Evolutionary conservation across 2,329 filamentous ascomycete genomes (phyloP), one percentile per base, ranked within the genome.

Genomic region (Stachybotrys elegans): DNA sequence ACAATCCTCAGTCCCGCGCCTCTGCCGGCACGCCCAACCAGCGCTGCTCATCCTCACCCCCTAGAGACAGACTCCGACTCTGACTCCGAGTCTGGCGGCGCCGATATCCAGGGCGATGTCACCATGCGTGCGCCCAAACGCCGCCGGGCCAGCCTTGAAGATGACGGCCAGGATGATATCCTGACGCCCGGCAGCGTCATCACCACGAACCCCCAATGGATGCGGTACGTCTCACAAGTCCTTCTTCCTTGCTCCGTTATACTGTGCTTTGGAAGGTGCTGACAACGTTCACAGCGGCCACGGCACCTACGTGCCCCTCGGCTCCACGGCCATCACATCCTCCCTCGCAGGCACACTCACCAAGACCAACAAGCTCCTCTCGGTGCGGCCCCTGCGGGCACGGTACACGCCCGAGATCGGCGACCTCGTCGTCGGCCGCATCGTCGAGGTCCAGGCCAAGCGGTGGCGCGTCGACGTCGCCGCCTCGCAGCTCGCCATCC

Each of bases 361-460:
- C 60, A 92, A 91, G 63, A 97, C 92, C 48, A 98, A 98, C 78
- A 97, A 96, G 66, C 83, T 98, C 39, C 83, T 98, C 52, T 95
- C 89, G 3, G 87, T 98, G 45, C 83, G 86, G 2, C 90, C 93
- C 6, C 76, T 98, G 4, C 88, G 91, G 49, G 91, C 93, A 16
- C 86, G 93, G 49, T 98, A 98, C 71, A 89, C 83, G 2, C 93
- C 93, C 23, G 92, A 96, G 66, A 96, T 98, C 48, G 93, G 93
- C 55, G 93, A 98, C 67, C 76, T 98, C 5, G 88, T 98, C 3
- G 84, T 98, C 13, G 93, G 93, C 29, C 82, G 93, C 50, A 95
- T 98, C 57, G 83, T 93, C 51, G 89, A 94, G 66, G 93, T 98
- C n/a, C 90, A 96, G 66, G 84, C 87, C 27, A 83, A 84, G 64